phyloP scores from a whole-genome alignment of 345 rosid genomes.

The Eutrema japonicum region DNA sequence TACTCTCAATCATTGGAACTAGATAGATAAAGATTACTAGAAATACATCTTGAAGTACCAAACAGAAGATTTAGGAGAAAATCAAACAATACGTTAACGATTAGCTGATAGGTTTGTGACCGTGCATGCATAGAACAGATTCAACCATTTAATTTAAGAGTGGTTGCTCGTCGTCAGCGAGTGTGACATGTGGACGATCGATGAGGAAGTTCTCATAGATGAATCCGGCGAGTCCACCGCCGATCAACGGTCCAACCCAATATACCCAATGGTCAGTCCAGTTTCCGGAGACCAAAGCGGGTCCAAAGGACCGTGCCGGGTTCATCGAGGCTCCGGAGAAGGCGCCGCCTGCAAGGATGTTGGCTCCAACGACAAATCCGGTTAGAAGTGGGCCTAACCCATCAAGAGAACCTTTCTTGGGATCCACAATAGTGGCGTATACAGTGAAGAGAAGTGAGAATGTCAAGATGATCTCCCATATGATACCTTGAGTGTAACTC shows the following conservation, averaged over 20 bases:
- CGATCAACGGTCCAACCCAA: conserved; percentile 89
- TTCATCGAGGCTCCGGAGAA: conserved; percentile 97
- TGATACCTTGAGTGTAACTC: conserved; percentile 61
- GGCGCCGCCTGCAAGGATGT: conserved; percentile 75
- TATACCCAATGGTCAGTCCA: conserved; percentile 96
- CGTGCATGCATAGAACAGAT: background rate
- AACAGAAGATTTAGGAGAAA: background rate
- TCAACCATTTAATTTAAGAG: conserved; percentile 14
- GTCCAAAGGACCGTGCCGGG: conserved; percentile 94
- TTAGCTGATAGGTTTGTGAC: conserved; percentile 3
- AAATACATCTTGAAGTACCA: conserved; percentile 8
- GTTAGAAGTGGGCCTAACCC: conserved; percentile 75
- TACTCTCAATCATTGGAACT: background rate
- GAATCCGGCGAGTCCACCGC: conserved; percentile 79
- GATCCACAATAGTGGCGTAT: conserved; percentile 88
- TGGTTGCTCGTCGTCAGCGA: conserved; percentile 45
- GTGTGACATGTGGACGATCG: conserved; percentile 47
- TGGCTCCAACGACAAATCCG: conserved; percentile 84
- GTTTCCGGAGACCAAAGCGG: conserved; percentile 74
- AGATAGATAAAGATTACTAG: background rate
- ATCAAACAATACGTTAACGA: background rate
- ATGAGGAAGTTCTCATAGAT: conserved; percentile 75
- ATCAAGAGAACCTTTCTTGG: conserved; percentile 74
- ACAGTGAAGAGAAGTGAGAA: conserved; percentile 85
- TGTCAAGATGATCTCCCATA: conserved; percentile 80